phyloP scores from a whole-genome alignment of 352 stramenopile species.

The Pythium oligandrum region DNA sequence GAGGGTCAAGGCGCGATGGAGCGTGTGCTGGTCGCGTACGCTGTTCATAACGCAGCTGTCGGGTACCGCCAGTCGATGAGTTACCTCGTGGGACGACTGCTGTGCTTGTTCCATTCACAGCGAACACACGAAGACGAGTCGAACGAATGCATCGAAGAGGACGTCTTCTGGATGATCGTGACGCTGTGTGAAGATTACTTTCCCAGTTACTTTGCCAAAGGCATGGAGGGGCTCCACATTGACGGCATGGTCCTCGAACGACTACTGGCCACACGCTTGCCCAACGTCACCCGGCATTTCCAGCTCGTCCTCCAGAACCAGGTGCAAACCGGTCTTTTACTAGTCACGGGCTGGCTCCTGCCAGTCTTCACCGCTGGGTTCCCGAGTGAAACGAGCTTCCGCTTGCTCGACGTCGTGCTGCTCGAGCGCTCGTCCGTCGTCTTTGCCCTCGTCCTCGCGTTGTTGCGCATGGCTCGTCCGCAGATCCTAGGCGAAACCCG shows the following conservation, averaged over 20 bases:
- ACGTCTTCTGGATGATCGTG: constrained; percentile 55
- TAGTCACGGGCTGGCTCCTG: constrained; percentile 65
- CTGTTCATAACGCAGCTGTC: constrained; percentile 65
- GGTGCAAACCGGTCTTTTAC: constrained; percentile 46
- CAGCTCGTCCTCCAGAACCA: constrained; percentile 37
- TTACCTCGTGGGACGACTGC: constrained; percentile 72
- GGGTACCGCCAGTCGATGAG: constrained; percentile 91
- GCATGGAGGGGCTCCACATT: constrained; percentile 55
- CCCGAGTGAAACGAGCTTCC: constrained; percentile 57
- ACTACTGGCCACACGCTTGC: constrained; percentile 38
- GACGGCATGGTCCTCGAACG: constrained; percentile 52
- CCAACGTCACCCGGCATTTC: constrained; percentile 55
- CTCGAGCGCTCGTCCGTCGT: constrained; percentile 45
- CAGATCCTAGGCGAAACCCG: constrained; percentile 45
- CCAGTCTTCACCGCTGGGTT: constrained; percentile 63
- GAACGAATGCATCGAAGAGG: constrained; percentile 27
- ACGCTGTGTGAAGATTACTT: constrained; percentile 59
- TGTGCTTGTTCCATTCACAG: constrained; percentile 46
- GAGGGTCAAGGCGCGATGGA: constrained; percentile 44
- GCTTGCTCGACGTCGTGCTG: constrained; percentile 56
- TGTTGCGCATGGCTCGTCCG: constrained; percentile 52
- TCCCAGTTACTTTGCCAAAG: constrained; percentile 52
- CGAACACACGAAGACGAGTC: neutral
- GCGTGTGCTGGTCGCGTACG: constrained; percentile 74
- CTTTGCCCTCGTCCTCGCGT: constrained; percentile 47